phyloP scores from a whole-genome alignment of 2,329 filamentous ascomycete genomes.

The Colletotrichum zoysiae region DNA sequence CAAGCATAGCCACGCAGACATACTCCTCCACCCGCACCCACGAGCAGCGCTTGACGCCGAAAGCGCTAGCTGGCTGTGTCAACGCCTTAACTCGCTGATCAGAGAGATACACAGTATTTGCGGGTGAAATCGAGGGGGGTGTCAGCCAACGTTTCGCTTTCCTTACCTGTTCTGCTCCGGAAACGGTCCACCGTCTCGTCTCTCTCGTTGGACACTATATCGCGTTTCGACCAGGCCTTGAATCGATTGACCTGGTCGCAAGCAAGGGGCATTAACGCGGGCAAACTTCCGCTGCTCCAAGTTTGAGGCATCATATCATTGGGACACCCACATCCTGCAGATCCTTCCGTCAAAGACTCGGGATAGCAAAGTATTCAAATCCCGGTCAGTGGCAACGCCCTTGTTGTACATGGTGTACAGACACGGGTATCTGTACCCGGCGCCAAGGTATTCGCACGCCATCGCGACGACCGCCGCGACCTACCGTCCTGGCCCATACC shows the following conservation, averaged over 20 bases:
- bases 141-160: background rate
- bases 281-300: constrained; percentile 20
- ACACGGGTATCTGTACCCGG: background rate
- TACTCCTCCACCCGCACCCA: background rate
- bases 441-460: background rate
- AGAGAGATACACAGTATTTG: constrained; percentile 2
- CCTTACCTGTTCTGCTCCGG: background rate
- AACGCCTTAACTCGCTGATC: constrained; percentile 20
- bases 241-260: constrained; percentile 20
- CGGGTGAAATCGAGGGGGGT: background rate
- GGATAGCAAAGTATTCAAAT: background rate
- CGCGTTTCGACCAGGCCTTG: constrained; percentile 8
- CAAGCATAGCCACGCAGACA: background rate
- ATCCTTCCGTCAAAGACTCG: constrained; percentile 10
- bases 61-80: constrained; percentile 18
- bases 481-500: background rate
- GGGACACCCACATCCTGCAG: constrained; percentile 26
- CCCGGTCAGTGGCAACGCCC: constrained; percentile 12
- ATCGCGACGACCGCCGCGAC: constrained; percentile 12
- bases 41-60: constrained; percentile 21
- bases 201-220: background rate
- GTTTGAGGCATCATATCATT: constrained; percentile 21
- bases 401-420: background rate
- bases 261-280: constrained; percentile 19
- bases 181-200: background rate